Evolutionary conservation across 1,284 basidiomycete species (phyloP), one percentile per base, ranked within the genome.

Genomic region (Naganishia albida): DNA sequence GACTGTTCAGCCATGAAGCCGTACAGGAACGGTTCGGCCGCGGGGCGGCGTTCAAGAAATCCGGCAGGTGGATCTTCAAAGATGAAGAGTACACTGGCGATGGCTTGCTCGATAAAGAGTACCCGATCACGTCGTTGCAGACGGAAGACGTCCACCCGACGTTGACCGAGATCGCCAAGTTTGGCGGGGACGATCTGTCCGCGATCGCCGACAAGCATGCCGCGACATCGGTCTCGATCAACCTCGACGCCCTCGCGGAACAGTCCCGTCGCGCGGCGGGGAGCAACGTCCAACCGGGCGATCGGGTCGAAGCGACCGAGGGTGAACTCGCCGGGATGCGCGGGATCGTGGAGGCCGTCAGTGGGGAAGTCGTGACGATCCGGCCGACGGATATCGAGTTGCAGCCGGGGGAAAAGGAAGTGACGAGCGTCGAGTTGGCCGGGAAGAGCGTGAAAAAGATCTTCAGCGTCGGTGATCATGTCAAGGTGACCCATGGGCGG

Each of bases 401-500:
- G 6, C 6, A 6, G 4, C 34, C 34, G 34, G 34, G 34, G 34
- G 34, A 34, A 10, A 77, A 80, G n/a, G 74, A 77, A 42, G 74
- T 77, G 28, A 78, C 75, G 28, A 88, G 89, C 8, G 76, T 83
- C 62, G 93, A 97, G 69, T 85, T 99, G 6, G 89, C 90, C 0
- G 90, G 92, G 1, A 83, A 89, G 63, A 90, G 90, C 74, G 92
- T 98, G 2, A 85, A 93, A 70, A 99, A 99, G 81, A 85, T 88
- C 53, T 99, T 99, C 83, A 93, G 92, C 77, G 85, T 93, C 57
- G 96, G 95, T 77, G 95, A 99, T 79, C 96, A 99, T 75, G 91
- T 99, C 81, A 98, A 98, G 81, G 95, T 99, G 66, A 93, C 97
- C 86, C 85, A 88, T 7, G 95, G 95, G 26, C 89, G 94, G 80